These are phyloP conservation scores for Trametes pubescens DNA, from an alignment of 1,284 basidiomycete genomes.

Conservation along the genomic window DNA sequence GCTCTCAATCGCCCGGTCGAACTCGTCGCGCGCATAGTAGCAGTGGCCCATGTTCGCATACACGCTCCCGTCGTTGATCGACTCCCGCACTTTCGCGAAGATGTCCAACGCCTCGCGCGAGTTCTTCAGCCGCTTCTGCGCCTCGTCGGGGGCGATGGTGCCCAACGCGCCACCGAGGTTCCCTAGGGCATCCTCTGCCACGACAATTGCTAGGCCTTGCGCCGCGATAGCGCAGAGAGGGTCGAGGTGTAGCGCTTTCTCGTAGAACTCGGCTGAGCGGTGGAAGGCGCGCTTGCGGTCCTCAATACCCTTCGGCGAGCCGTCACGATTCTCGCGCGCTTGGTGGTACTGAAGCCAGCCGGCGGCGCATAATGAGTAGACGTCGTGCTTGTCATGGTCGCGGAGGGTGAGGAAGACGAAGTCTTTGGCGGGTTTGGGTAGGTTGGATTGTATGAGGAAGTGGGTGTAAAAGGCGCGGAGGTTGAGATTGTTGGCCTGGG, in stretches of 20 bases:
- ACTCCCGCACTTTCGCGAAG: constrained; percentile 90
- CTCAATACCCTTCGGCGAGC: constrained; percentile 62
- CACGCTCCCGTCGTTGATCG: constrained; percentile 84
- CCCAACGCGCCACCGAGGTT: constrained; percentile 61
- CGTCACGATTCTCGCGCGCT: constrained; percentile 79
- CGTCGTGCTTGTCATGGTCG: constrained; percentile 83
- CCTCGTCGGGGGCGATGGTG: constrained; percentile 63
- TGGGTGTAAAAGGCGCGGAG: constrained; percentile 88
- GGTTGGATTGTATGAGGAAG: constrained; percentile 83
- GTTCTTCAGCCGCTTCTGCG: constrained; percentile 69
- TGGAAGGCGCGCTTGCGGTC: constrained; percentile 83
- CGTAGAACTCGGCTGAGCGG: constrained; percentile 88
- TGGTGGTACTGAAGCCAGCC: constrained; percentile 87
- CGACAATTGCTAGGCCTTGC: constrained; percentile 90
- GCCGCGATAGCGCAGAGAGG: constrained; percentile 89
- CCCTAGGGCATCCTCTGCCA: constrained; percentile 88
- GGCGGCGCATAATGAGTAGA: constrained; percentile 91
- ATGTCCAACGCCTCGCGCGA: constrained; percentile 87
- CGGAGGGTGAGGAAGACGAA: constrained; percentile 88
- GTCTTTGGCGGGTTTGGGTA: constrained; percentile 78
- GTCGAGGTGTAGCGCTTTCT: constrained; percentile 86
- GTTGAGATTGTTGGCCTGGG: constrained; percentile 77
- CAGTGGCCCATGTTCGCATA: constrained; percentile 97
- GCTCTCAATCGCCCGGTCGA: constrained; percentile 92
- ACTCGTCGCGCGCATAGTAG: constrained; percentile 90